These are phyloP conservation scores for Vitis hybrid DNA, from an alignment of 177 flowering plant genomes.

Conservation along the genomic window DNA sequence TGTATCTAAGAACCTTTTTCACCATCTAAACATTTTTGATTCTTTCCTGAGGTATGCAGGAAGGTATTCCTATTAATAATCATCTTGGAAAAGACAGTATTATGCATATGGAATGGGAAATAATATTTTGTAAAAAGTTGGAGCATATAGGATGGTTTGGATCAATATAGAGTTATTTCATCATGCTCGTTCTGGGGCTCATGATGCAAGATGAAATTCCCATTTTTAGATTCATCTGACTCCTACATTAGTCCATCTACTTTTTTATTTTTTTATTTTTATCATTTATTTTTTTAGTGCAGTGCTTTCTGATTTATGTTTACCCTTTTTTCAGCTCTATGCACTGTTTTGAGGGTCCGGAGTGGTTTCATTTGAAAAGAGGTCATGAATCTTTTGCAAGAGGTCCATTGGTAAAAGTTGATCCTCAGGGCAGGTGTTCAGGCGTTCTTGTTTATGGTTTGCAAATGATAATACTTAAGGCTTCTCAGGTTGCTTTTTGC, in stretches of 20 bases:
- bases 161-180: too few relatives aligned
- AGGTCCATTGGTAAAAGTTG: conserved; percentile 87
- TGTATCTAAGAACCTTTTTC: too few relatives aligned
- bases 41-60: too few relatives aligned
- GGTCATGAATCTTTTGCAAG: conserved; percentile 91
- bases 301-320: background rate
- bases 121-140: too few relatives aligned
- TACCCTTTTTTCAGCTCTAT: conserved; percentile 62
- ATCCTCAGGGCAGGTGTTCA: conserved; percentile 94
- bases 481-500: conserved; percentile 72
- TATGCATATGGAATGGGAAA: too few relatives aligned
- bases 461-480: conserved; percentile 92
- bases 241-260: background rate
- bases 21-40: too few relatives aligned
- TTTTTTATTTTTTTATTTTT: too few relatives aligned
- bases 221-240: background rate
- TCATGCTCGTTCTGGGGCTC: too few relatives aligned
- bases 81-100: too few relatives aligned
- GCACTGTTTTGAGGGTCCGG: conserved; percentile 99
- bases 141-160: too few relatives aligned
- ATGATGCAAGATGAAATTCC: background rate
- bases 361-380: conserved; percentile 88
- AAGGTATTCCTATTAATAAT: too few relatives aligned
- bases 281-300: background rate
- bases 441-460: conserved; percentile 84